Evolutionary conservation across 1,284 basidiomycete genomes (phyloP), one percentile per base, ranked within the genome.

Genomic region (Irpex rosettiformis): DNA sequence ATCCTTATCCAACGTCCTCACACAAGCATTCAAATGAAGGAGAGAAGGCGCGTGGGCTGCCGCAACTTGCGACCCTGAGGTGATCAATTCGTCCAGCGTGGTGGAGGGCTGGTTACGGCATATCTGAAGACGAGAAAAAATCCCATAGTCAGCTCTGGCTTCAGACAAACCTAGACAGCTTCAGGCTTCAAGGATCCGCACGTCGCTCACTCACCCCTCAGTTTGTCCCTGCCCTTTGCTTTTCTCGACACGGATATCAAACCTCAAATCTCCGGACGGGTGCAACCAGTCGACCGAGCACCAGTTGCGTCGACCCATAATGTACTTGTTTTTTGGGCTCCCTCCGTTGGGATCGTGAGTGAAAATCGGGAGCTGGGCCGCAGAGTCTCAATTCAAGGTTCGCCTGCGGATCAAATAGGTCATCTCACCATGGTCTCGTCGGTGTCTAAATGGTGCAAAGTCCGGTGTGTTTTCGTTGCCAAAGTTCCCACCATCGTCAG

Each of bases 301-400:
- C 85, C 94, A 99, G 73, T 99, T 99, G 45, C 96, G 82, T 53
- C 86, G 80, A 1, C 92, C 91, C 83, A 94, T 94, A 58, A 96
- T 88, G 67, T 80, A 86, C 68, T 88, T 92, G 64, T 88, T 86
- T 68, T 88, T 88, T 2, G 69, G 78, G 11, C 77, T 59, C 45
- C 81, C 79, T 0, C 91, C 96, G 61, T 93, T 83, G 2, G 94
- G 84, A 58, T 97, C 94, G 16, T 77, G 79, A 6, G 78, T 73
- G 72, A 98, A 97, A 5, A 97, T 64, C 1, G 92, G 91, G 13
- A 94, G 69, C 93, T 92, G 29, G 47, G 30, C 16, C 52, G 52
- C 2, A 52, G 24, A 11, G 18, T 51, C 48, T 51, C 22, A 51
- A 22, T 51, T 51, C 48, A 37, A 16, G 16, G 18, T 1, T 4